Evolutionary conservation across 257 asterid genomes (phyloP).

Genomic region (Solanum dulcamara): DNA sequence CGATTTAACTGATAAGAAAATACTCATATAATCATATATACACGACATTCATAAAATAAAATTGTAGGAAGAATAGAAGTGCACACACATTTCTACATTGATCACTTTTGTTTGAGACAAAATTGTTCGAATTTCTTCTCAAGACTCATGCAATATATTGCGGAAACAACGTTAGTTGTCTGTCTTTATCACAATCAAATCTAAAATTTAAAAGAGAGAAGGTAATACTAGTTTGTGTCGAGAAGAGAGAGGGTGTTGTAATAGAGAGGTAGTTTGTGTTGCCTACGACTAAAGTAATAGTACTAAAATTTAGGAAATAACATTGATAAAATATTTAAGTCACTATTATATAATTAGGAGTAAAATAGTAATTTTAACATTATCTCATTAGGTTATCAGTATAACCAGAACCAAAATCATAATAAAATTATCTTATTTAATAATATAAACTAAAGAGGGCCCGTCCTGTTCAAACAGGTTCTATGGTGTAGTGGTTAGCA

Average conservation of each 20-base stretch:
- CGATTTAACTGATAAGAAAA: neutral
- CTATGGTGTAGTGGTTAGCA: slow-evolving; percentile 95
- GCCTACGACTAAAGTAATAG: too few species aligned
- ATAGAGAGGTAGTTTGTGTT: too few species aligned
- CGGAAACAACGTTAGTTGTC: neutral
- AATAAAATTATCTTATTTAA: neutral
- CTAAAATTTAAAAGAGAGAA: too few species aligned
- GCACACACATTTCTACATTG: too few species aligned
- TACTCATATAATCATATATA: neutral
- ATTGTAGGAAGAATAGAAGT: too few species aligned
- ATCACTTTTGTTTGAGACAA: too few species aligned
- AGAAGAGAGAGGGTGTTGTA: neutral
- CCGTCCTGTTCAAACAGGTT: neutral
- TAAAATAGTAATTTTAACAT: too few species aligned
- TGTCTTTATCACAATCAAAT: neutral
- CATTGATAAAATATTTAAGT: too few species aligned
- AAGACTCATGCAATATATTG: neutral
- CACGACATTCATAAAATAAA: neutral
- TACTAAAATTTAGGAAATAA: too few species aligned
- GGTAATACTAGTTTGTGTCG: neutral
- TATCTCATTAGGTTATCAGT: neutral
- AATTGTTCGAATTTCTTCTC: too few species aligned
- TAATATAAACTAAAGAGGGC: neutral
- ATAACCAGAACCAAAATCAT: neutral
- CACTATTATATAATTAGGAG: too few species aligned